phyloP scores from a whole-genome alignment of 129 eudicot genomes.

The Centaurea solstitialis region DNA sequence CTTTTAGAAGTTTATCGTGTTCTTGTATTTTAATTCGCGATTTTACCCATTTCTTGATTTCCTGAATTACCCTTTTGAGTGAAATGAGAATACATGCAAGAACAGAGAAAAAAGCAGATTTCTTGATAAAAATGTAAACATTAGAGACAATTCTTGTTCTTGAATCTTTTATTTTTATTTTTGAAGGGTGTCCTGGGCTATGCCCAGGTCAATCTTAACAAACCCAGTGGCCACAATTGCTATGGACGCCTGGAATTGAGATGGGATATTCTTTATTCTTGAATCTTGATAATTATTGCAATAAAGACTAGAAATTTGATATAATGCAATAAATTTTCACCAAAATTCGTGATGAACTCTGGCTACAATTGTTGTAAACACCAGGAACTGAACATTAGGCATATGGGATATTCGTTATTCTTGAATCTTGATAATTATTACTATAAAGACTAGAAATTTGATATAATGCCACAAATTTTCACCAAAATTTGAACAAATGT shows the following conservation, averaged over 20 bases:
- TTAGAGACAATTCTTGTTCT: no score
- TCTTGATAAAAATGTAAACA: slow-evolving; percentile 11
- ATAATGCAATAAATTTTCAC: background rate
- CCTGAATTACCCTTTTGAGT: slow-evolving; percentile 9
- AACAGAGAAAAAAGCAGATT: slow-evolving; percentile 15
- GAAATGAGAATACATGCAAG: slow-evolving; percentile 7
- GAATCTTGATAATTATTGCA: background rate
- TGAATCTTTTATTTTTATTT: no score
- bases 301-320: background rate
- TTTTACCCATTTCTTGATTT: background rate
- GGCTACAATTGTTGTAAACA: no score
- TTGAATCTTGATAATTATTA: no score
- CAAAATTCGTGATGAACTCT: no score
- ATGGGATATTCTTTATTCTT: no score
- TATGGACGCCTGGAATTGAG: no score
- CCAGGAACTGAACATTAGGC: no score
- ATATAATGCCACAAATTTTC: slow-evolving; percentile 11
- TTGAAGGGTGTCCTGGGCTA: no score
- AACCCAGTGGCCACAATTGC: no score
- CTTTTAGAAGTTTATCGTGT: slow-evolving; percentile 10
- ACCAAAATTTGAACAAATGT: slow-evolving; percentile 26
- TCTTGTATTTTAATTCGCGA: background rate
- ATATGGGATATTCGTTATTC: no score
- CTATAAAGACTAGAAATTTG: slow-evolving; percentile 1
- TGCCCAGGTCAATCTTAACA: no score